These are phyloP conservation scores for Phytophthora litchii DNA, from an alignment of 352 stramenopile genomes.

Conservation along the genomic window DNA sequence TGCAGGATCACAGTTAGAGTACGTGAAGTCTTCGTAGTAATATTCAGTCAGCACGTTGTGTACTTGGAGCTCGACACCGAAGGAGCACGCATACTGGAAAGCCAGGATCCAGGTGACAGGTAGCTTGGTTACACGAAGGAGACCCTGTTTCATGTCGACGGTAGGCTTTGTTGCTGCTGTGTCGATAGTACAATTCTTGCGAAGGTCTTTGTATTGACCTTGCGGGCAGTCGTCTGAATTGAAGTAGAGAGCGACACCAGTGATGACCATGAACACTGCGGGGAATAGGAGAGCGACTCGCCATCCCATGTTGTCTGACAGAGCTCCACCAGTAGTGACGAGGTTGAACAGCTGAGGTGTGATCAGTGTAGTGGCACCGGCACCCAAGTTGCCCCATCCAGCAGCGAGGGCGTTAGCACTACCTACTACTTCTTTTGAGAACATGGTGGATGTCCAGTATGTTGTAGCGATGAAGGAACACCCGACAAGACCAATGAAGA, in stretches of 20 bases:
- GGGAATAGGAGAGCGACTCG: constrained; percentile 90
- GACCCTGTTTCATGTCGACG: constrained; percentile 36
- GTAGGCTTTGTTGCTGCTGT: constrained; percentile 16
- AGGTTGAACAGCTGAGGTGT: constrained; percentile 90
- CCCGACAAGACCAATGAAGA: constrained; percentile 95
- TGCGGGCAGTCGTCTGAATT: constrained; percentile 93
- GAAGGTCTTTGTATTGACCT: constrained; percentile 90
- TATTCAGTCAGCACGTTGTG: constrained; percentile 93
- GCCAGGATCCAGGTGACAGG: constrained; percentile 90
- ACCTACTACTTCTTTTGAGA: constrained; percentile 92
- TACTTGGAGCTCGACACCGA: constrained; percentile 94
- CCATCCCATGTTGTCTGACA: constrained; percentile 88
- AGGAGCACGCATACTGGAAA: constrained; percentile 93
- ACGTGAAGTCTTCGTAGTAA: constrained; percentile 90
- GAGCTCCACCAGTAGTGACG: constrained; percentile 58
- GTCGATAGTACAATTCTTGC: constrained; percentile 14
- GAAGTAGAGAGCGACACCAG: constrained; percentile 70
- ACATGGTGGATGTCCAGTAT: constrained; percentile 95
- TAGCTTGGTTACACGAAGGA: constrained; percentile 46
- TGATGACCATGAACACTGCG: constrained; percentile 79
- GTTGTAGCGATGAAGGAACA: constrained; percentile 93
- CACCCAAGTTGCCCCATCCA: constrained; percentile 95
- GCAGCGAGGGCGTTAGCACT: constrained; percentile 91
- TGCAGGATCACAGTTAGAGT: constrained; percentile 47
- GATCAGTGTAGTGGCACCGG: constrained; percentile 87